A percentile compares a stretch with the other conserved stretches of the same genome.
These are phyloP conservation scores for Aspergillus nidulans DNA, from an alignment of 495 filamentous ascomycete species.

Conservation along the genomic window DNA sequence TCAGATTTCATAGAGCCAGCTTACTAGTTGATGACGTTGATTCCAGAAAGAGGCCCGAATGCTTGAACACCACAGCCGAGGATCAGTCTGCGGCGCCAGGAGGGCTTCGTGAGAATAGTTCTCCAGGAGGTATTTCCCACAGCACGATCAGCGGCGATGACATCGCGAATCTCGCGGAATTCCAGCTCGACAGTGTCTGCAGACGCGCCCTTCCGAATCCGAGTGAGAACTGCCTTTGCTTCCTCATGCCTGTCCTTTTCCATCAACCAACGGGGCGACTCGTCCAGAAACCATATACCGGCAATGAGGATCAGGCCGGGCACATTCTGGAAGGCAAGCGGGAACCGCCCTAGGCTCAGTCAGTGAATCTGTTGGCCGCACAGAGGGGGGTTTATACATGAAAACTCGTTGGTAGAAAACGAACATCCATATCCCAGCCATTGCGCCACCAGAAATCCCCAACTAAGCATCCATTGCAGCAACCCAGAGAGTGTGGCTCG, in stretches of 20 bases:
- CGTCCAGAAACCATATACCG: conserved; percentile 55
- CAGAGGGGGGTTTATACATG: conserved; percentile 27
- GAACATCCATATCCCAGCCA: conserved; percentile 49
- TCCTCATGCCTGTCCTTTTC: conserved; percentile 61
- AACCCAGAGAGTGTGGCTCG: conserved; percentile 21
- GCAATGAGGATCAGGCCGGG: conserved; percentile 40
- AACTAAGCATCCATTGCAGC: conserved; percentile 39
- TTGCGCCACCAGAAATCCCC: conserved; percentile 40
- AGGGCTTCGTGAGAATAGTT: conserved; percentile 41
- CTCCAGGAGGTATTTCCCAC: conserved; percentile 31
- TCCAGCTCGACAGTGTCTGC: conserved; percentile 23
- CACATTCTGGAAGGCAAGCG: conserved; percentile 48
- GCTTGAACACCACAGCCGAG: conserved; percentile 51
- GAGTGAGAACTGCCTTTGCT: conserved; percentile 33
- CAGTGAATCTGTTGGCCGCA: conserved; percentile 7
- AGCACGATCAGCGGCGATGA: conserved; percentile 17
- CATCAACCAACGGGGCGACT: conserved; percentile 56
- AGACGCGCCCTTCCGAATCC: conserved; percentile 13
- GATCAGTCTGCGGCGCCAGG: conserved; percentile 45
- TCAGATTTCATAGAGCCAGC: not conserved
- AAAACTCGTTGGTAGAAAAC: conserved; percentile 35
- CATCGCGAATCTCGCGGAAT: conserved; percentile 26
- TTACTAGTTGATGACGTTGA: conserved; percentile 44
- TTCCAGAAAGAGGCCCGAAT: conserved; percentile 48
- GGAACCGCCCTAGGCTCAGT: conserved; percentile 35